Evolutionary conservation across 192 early-diverging fungal genomes (phyloP).

Genomic region (Nowakowskiella sp.): DNA sequence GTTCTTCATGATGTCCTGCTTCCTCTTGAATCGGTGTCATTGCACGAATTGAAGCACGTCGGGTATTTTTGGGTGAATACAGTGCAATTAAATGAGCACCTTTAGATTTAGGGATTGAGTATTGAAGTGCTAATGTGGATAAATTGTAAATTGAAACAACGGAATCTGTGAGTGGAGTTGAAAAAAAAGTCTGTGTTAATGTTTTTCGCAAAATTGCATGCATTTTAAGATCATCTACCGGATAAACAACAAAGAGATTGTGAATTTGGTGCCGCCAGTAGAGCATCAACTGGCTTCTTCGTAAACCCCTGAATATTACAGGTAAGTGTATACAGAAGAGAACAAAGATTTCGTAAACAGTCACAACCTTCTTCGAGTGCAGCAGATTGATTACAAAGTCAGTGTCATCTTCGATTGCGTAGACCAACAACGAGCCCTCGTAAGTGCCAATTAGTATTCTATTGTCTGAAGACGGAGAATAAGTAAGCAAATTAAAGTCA

Average conservation of each 20-base stretch:
- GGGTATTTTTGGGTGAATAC: slow-evolving; percentile 30
- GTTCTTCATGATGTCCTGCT: slow-evolving; percentile 14
- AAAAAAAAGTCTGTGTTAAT: no score
- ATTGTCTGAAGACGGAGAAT: slow-evolving; percentile 3
- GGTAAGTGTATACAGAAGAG: no score
- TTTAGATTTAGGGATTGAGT: slow-evolving; percentile 60
- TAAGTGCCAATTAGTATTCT: slow-evolving; percentile 30
- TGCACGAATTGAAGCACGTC: no score
- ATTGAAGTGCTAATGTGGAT: slow-evolving; percentile 56
- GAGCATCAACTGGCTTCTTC: no score
- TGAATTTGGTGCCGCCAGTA: no score
- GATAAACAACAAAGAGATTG: no score
- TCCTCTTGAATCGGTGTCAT: slow-evolving; percentile 55
- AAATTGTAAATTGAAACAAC: slow-evolving; percentile 67
- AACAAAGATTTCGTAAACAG: no score
- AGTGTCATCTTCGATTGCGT: slow-evolving; percentile 33
- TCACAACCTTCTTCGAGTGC: slow-evolving; percentile 17
- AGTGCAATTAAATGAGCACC: slow-evolving; percentile 71
- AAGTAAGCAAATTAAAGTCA: neutral
- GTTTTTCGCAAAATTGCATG: no score
- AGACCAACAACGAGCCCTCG: slow-evolving; percentile 36
- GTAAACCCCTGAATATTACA: no score
- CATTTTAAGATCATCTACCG: no score
- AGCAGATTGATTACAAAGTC: slow-evolving; percentile 28
- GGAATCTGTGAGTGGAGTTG: slow-evolving; percentile 57